Evolutionary conservation across 805 yeast species (phyloP).

Genomic region (Wickerhamiella brachini): DNA sequence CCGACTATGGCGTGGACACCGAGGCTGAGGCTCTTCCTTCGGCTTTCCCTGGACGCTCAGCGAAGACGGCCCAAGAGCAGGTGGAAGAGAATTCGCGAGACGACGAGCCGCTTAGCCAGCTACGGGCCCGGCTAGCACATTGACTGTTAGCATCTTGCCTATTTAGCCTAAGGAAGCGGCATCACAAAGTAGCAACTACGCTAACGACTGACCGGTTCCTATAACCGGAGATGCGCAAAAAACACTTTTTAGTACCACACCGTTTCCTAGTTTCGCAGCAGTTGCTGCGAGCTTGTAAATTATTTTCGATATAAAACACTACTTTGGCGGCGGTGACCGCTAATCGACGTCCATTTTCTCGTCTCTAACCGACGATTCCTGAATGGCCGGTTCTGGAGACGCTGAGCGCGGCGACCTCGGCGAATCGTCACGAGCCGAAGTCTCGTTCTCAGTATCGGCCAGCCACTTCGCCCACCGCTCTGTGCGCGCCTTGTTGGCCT

Average conservation of each 20-base stretch:
- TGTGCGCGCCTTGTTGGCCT: slow-evolving; percentile 6
- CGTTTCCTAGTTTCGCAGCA: no score
- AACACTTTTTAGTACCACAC: no score
- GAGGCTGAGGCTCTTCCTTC: slow-evolving; percentile 22
- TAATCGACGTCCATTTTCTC: slow-evolving; percentile 1
- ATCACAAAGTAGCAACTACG: no score
- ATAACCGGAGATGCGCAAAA: no score
- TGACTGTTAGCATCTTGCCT: neutral
- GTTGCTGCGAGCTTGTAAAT: no score
- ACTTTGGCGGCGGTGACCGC: no score
- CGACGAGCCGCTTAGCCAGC: slow-evolving; percentile 8
- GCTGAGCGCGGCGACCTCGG: slow-evolving; percentile 7
- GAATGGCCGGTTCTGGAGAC: slow-evolving; percentile 7
- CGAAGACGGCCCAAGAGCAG: no score
- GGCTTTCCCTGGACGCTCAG: no score
- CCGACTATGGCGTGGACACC: slow-evolving; percentile 79
- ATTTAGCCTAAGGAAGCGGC: neutral
- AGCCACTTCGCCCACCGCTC: slow-evolving; percentile 12
- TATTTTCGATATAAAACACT: no score
- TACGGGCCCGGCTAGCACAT: neutral
- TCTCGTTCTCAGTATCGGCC: slow-evolving; percentile 9
- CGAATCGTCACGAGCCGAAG: neutral
- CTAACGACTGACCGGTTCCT: no score
- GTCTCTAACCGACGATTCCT: neutral
- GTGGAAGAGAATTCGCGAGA: slow-evolving; percentile 1